Percentiles rank a stretch among this genome's conserved stretches.
Conservation (phyloP, 2,329 filamentous ascomycete species). For the Xylariaceae sp. region DNA sequence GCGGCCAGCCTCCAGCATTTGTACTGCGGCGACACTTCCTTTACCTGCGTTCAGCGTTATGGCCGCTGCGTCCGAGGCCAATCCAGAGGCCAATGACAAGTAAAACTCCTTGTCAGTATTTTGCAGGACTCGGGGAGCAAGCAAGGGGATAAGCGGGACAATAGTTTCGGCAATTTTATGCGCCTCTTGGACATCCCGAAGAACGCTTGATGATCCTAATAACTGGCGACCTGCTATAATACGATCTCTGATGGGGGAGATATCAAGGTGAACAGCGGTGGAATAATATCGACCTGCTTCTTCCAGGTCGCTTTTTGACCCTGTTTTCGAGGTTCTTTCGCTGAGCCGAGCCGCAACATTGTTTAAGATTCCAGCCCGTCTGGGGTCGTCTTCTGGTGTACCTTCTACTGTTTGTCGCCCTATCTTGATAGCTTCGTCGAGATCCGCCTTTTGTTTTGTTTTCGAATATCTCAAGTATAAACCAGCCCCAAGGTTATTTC, state of each 20-base stretch:
- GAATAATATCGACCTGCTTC: not conserved
- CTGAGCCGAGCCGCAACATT: not conserved
- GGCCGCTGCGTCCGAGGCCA: conserved; percentile 26
- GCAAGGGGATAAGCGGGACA: conserved; percentile 15
- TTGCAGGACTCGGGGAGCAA: conserved; percentile 15
- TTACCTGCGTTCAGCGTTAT: conserved; percentile 19
- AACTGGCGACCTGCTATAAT: not conserved
- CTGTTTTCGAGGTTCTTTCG: not conserved
- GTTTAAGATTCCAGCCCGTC: not conserved
- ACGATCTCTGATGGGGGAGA: not conserved
- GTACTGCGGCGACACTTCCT: conserved; percentile 12
- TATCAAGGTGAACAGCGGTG: not conserved
- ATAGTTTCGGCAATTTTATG: not conserved
- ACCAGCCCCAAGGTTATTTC: not conserved
- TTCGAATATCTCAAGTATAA: not conserved
- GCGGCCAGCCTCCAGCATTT: conserved; percentile 29
- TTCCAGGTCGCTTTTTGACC: not conserved
- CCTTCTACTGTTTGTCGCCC: not conserved
- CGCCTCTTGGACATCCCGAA: not conserved
- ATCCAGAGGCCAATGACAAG: conserved; percentile 15
- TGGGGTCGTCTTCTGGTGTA: not conserved
- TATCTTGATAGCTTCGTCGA: not conserved
- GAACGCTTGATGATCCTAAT: not conserved
- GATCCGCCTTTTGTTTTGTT: not conserved
- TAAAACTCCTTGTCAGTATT: conserved; percentile 24